phyloP scores from a whole-genome alignment of 2,329 filamentous ascomycete species.

The Zymoseptoria pseudotritici region DNA sequence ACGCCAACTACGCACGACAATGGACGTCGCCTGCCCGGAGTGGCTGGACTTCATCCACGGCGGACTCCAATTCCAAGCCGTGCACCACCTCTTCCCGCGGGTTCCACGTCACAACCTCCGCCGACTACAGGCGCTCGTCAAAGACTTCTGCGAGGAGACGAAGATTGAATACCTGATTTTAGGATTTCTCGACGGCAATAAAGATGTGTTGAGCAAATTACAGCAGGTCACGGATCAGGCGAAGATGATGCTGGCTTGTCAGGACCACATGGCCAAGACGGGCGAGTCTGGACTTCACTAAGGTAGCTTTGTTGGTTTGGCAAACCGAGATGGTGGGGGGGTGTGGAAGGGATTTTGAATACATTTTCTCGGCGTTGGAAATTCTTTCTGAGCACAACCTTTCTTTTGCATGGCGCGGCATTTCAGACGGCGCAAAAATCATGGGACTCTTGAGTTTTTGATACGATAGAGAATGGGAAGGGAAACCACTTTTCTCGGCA shows the following conservation, averaged over 20 bases:
- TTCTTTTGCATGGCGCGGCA: background rate
- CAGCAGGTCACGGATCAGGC: slow-evolving; percentile 56
- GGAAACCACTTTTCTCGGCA: background rate
- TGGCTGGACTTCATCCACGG: slow-evolving; percentile 69
- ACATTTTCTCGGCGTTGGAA: background rate
- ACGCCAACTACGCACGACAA: slow-evolving; percentile 62
- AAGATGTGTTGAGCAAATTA: slow-evolving; percentile 47
- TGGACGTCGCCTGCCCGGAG: slow-evolving; percentile 64
- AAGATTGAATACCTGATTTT: slow-evolving; percentile 55
- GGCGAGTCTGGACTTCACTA: slow-evolving; percentile 22
- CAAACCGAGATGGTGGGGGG: background rate
- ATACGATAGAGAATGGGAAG: background rate
- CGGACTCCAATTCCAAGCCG: slow-evolving; percentile 64
- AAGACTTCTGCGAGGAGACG: slow-evolving; percentile 58
- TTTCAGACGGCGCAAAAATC: background rate
- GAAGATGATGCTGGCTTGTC: slow-evolving; percentile 51
- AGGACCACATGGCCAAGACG: slow-evolving; percentile 34
- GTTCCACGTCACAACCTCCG: slow-evolving; percentile 63
- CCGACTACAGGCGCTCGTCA: slow-evolving; percentile 51
- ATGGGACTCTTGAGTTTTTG: background rate
- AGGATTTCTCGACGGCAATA: slow-evolving; percentile 57
- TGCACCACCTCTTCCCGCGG: slow-evolving; percentile 63
- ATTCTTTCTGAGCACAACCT: background rate
- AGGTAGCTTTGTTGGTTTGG: background rate
- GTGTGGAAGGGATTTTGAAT: background rate